Percentiles rank a stretch among this genome's conserved stretches.
Conservation (phyloP, 306 rosid genomes). For the Biancaea sappan region DNA sequence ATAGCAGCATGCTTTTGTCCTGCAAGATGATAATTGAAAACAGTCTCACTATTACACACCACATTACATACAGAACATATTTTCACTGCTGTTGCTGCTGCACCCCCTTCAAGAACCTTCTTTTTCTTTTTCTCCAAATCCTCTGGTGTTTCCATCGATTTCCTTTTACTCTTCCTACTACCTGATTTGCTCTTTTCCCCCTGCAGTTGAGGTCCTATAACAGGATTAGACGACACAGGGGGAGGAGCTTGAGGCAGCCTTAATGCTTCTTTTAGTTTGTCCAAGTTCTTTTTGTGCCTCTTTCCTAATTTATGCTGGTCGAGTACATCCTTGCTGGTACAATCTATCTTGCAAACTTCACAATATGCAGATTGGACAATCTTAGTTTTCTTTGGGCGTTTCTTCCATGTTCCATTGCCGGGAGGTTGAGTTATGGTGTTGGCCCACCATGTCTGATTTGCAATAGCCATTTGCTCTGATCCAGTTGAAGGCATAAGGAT, state of each 20-base stretch:
- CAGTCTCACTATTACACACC: slow-evolving; percentile 50
- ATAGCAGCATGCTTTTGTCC: slow-evolving; percentile 53
- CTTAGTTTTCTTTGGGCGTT: slow-evolving; percentile 39
- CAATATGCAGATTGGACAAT: slow-evolving; percentile 48
- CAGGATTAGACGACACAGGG: slow-evolving; percentile 24
- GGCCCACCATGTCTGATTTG: slow-evolving; percentile 34
- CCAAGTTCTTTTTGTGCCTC: slow-evolving; percentile 57
- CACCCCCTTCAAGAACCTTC: slow-evolving; percentile 57
- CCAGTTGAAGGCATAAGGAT: slow-evolving; percentile 29
- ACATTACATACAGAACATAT: slow-evolving; percentile 49
- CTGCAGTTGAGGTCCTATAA: slow-evolving; percentile 41
- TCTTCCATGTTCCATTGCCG: slow-evolving; percentile 31
- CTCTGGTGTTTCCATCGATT: slow-evolving; percentile 34
- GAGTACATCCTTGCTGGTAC: slow-evolving; percentile 50
- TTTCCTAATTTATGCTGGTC: slow-evolving; percentile 59
- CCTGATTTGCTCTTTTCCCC: slow-evolving; percentile 15
- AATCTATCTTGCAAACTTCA: slow-evolving; percentile 56
- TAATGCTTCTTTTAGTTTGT: slow-evolving; percentile 40
- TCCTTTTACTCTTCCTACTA: slow-evolving; percentile 34
- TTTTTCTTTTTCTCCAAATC: slow-evolving; percentile 49
- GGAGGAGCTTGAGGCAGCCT: slow-evolving; percentile 25
- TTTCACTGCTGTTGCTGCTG: slow-evolving; percentile 43
- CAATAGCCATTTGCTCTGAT: slow-evolving; percentile 32
- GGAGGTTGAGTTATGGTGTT: slow-evolving; percentile 32
- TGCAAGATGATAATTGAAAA: slow-evolving; percentile 46